Percentiles rank a stretch among this genome's conserved stretches.
These are phyloP conservation scores for Tuber brumale DNA, from an alignment of 495 filamentous ascomycete species.

Conservation along the genomic window DNA sequence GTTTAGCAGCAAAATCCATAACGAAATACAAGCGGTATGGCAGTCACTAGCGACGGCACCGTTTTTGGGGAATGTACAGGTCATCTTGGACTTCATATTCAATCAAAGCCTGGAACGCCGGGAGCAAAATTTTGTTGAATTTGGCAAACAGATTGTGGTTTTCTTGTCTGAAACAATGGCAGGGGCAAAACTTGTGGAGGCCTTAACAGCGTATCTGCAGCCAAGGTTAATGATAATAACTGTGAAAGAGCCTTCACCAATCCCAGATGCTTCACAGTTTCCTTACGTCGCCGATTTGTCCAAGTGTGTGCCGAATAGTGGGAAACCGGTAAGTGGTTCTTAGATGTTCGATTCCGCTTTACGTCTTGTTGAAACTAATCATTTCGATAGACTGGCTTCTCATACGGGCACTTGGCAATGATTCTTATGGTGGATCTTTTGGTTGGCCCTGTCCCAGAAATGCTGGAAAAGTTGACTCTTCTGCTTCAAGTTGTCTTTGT, in stretches of 20 bases:
- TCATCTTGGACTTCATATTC: slow-evolving; percentile 94
- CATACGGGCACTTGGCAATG: slow-evolving; percentile 83
- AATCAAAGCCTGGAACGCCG: slow-evolving; percentile 81
- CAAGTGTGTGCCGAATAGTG: slow-evolving; percentile 72
- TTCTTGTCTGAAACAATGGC: slow-evolving; percentile 88
- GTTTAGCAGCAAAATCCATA: slow-evolving; percentile 78
- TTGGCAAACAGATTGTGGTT: slow-evolving; percentile 94
- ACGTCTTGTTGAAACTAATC: slow-evolving; percentile 28
- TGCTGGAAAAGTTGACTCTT: slow-evolving; percentile 68
- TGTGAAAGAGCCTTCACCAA: slow-evolving; percentile 51
- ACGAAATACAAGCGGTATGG: slow-evolving; percentile 96
- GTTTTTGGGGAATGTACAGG: slow-evolving; percentile 87
- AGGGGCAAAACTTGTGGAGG: slow-evolving; percentile 87
- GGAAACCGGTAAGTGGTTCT: slow-evolving; percentile 60
- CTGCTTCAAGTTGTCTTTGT: slow-evolving; percentile 87
- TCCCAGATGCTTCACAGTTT: slow-evolving; percentile 64
- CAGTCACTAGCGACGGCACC: slow-evolving; percentile 91
- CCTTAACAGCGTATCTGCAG: slow-evolving; percentile 50
- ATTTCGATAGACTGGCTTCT: slow-evolving; percentile 59
- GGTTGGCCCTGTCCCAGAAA: slow-evolving; percentile 78
- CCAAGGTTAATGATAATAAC: slow-evolving; percentile 62
- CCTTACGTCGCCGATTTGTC: slow-evolving; percentile 86
- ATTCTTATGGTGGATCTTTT: slow-evolving; percentile 94
- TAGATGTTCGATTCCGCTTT: slow-evolving; percentile 2
- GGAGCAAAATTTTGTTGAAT: slow-evolving; percentile 96